Base-by-base conservation (phyloP, 2,329 filamentous ascomycete species). In the Cladosporium austrohemisphaericum region DNA sequence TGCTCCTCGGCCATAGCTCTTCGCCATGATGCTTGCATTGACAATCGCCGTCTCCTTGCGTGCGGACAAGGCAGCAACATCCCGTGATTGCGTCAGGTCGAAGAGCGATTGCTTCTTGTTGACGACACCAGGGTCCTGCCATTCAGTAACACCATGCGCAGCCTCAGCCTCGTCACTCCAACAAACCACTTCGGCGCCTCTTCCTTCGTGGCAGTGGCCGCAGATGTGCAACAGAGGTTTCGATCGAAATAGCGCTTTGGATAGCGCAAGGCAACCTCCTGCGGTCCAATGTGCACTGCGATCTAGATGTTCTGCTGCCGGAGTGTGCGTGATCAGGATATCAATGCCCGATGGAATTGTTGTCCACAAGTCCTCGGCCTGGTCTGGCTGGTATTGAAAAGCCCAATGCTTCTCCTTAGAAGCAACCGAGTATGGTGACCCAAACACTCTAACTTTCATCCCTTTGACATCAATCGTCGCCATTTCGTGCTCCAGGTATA, bases 21-120 rank as follows among this genome's bases (percentile, higher is more conserved):
- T 82, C 35, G 81, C 81, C 75, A 86, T 78, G 54, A 91, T 83
- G 16, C 88, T 83, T 22, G 86, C 86, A 68, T 95, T 94, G 57
- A 93, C 78, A 46, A 94, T 71, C 62, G 83, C 91, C 1, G 87
- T 93, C 70, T 92, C 85, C 80, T 74, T 37, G 73, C 69, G 54
- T 16, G 14, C 28, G 26, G 50, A 41, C 37, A 56, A 26, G 3
- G 18, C 28, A 14, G 14, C 4, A 52, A 62, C 55, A 54, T 69
- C 57, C 53, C 64, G 60, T 59, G 67, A 71, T 10, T 66, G 65
- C 2, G 79, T 83, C 49, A 87, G 68, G 63, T 87, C 77, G 5
- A 87, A 71, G 35, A 85, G 61, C 44, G 81, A 83, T 48, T 81
- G 72, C 68, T 83, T 88, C 57, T 76, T 79, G 60, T 75, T 79